These are phyloP conservation scores for Trichoderma cornu-damae DNA, from an alignment of 2,329 filamentous ascomycete genomes.

Conservation along the genomic window DNA sequence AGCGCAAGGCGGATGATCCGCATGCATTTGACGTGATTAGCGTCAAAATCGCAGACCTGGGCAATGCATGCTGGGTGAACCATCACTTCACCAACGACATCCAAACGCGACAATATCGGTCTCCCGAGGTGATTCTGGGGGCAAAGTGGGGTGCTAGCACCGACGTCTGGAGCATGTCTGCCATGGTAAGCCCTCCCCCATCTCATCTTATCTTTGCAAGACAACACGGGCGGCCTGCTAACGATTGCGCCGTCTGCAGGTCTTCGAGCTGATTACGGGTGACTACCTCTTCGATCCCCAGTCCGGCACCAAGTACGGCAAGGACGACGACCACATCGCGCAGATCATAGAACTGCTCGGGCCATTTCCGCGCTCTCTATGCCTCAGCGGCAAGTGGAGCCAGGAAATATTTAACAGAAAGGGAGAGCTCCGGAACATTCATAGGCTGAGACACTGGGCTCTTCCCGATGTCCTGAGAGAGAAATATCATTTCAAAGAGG, in stretches of 20 bases:
- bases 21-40: conserved; percentile 71
- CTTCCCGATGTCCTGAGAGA: conserved; percentile 87
- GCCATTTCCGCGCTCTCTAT: conserved; percentile 86
- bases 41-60: conserved; percentile 97
- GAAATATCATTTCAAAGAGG: conserved; percentile 89
- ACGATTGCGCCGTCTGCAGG: conserved; percentile 45
- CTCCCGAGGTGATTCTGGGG: conserved; percentile 92
- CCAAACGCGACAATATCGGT: conserved; percentile 94
- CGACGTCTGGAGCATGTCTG: conserved; percentile 99
- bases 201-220: neutral
- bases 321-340: conserved; percentile 98
- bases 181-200: conserved; percentile 67
- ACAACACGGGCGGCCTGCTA: neutral
- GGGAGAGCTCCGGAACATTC: conserved; percentile 95
- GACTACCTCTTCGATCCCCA: conserved; percentile 98
- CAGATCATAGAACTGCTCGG: conserved; percentile 97
- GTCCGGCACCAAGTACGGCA: conserved; percentile 97
- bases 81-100: conserved; percentile 99
- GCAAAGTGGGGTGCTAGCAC: conserved; percentile 99
- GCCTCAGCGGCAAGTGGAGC: conserved; percentile 90
- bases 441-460: conserved; percentile 92
- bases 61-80: conserved; percentile 97
- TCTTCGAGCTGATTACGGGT: conserved; percentile 95
- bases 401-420: conserved; percentile 99
- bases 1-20: conserved; percentile 56